Evolutionary conservation across 805 yeast genomes (phyloP).

Genomic region (Metschnikowia arizonensis): DNA sequence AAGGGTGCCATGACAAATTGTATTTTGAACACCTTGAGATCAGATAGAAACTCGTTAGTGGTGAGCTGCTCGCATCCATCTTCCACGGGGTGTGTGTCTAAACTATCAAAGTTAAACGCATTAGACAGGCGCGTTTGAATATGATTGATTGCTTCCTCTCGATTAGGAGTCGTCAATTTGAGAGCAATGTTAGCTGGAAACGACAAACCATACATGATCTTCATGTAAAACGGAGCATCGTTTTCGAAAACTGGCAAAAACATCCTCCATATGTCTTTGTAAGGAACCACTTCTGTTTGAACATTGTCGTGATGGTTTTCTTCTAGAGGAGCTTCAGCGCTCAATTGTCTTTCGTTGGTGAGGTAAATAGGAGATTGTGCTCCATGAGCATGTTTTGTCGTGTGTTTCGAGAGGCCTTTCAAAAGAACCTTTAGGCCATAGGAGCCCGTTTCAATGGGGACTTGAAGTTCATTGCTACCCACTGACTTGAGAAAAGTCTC

Average conservation of each 20-base stretch:
- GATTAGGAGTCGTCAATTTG: slow-evolving; percentile 16
- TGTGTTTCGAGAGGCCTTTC: slow-evolving; percentile 29
- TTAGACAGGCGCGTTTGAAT: slow-evolving; percentile 8
- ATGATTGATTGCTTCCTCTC: slow-evolving; percentile 16
- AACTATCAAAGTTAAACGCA: slow-evolving; percentile 13
- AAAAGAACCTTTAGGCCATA: slow-evolving; percentile 32
- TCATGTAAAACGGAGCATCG: slow-evolving; percentile 3
- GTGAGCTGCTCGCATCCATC: background rate
- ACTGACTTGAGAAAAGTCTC: slow-evolving; percentile 12
- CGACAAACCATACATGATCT: slow-evolving; percentile 4
- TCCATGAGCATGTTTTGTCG: slow-evolving; percentile 10
- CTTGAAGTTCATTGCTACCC: slow-evolving; percentile 11
- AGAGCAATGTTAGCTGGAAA: slow-evolving; percentile 13
- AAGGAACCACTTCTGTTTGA: background rate
- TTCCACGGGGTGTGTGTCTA: background rate
- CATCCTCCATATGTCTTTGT: slow-evolving; percentile 3
- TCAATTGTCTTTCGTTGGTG: slow-evolving; percentile 11
- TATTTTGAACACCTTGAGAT: slow-evolving; percentile 8
- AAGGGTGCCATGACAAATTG: slow-evolving; percentile 10
- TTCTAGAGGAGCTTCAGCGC: slow-evolving; percentile 1
- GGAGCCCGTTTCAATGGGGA: slow-evolving; percentile 23
- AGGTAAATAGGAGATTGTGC: slow-evolving; percentile 2
- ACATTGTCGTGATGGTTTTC: background rate
- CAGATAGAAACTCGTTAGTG: slow-evolving; percentile 7
- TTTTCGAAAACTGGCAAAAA: slow-evolving; percentile 10